Evolutionary conservation across 106 monocot species (phyloP), one percentile per base, ranked within the genome.

Genomic region (Acorus calamus): DNA sequence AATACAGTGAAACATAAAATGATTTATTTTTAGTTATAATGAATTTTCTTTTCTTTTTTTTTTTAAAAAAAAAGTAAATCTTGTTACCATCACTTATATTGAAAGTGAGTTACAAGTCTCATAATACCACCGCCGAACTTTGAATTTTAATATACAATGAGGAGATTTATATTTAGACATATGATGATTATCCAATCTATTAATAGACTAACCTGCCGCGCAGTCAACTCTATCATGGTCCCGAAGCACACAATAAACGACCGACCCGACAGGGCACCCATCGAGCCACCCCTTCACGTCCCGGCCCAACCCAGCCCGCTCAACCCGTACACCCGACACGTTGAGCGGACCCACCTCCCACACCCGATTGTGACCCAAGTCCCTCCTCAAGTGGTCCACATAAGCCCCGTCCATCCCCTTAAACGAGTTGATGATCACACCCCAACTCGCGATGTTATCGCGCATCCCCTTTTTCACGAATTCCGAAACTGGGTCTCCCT

Each of bases 221-320:
- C 45, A 8, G 47, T 4, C 28, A 52, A 61, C 41, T 11, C 28
- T 53, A 59, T 62, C 80, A 73, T 76, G 70, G 76, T 77, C 12
- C 84, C 84, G 74, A 85, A 85, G 69, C 84, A 80, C 2, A 77
- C 73, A n/a, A 50, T 80, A 84, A 2, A 80, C 77, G 44, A 84
- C 84, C 7, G 79, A 76, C 12, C 59, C 57, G 41, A 8, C 11
- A 7, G 72, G 70, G 44, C 65, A 74, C 44, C 8, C 49, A 58
- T 71, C 76, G 7, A 84, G 76, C 84, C 84, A 84, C n/a, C 55
- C 6, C 11, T 44, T 0, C 4, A 66, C 11, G 46, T 64, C 60
- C 67, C 8, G 62, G 53, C 11, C 46, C 13, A 2, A 47, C 55
- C 1, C 68, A 60, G 11, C 50, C n/a, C 3, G 12, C 12, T 10